These are phyloP conservation scores for Xylariaceae sp. DNA, from an alignment of 2,329 filamentous ascomycete species.

Conservation along the genomic window DNA sequence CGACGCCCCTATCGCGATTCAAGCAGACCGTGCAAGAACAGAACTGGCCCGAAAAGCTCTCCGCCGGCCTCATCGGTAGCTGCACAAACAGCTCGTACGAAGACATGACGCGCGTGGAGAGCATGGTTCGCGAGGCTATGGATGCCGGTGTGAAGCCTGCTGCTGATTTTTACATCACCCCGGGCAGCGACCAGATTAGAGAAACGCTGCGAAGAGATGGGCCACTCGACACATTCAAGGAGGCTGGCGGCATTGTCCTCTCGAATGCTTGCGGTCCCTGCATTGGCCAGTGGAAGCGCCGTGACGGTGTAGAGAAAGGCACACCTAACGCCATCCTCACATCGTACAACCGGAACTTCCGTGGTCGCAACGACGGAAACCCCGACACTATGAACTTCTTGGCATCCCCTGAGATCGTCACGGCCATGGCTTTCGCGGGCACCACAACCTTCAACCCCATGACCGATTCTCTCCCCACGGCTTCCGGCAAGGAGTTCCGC, in stretches of 20 bases:
- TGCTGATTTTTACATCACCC: constrained; percentile 91
- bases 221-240: constrained; percentile 77
- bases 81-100: constrained; percentile 99
- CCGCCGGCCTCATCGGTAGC: constrained; percentile 90
- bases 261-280: constrained; percentile 94
- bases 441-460: constrained; percentile 94
- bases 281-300: constrained; percentile 92
- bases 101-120: constrained; percentile 94
- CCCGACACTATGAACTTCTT: constrained; percentile 98
- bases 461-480: constrained; percentile 75
- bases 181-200: constrained; percentile 93
- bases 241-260: constrained; percentile 81
- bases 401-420: constrained; percentile 92
- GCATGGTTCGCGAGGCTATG: constrained; percentile 84
- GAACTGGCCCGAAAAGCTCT: constrained; percentile 85
- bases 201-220: constrained; percentile 87
- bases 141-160: constrained; percentile 86
- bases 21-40: constrained; percentile 77
- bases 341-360: constrained; percentile 98
- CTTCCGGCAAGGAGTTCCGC: constrained; percentile 74
- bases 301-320: constrained; percentile 77
- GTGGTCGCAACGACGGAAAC: constrained; percentile 94
- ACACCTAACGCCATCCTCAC: constrained; percentile 91
- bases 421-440: constrained; percentile 90
- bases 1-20: constrained; percentile 86